phyloP scores from a whole-genome alignment of 2,329 filamentous ascomycete genomes.

The Pestalotiopsis sp. region DNA sequence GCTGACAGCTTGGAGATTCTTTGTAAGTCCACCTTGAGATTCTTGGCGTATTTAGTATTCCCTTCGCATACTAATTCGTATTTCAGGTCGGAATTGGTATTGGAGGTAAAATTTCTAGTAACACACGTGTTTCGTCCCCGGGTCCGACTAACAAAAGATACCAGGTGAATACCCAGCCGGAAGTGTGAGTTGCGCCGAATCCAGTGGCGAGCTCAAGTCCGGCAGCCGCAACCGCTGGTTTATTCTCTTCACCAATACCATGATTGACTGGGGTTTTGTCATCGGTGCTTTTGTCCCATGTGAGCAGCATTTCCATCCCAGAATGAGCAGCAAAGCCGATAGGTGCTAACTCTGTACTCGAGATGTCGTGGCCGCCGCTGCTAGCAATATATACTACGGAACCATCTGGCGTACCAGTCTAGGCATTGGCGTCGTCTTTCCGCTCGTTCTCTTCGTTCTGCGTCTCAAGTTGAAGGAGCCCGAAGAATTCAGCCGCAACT shows the following conservation, averaged over 20 bases:
- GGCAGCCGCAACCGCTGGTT: constrained; percentile 91
- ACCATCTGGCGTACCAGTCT: constrained; percentile 83
- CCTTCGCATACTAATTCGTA: constrained; percentile 13
- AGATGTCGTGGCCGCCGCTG: constrained; percentile 58
- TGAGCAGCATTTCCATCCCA: constrained; percentile 21
- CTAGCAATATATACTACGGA: constrained; percentile 62
- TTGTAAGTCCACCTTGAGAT: constrained; percentile 50
- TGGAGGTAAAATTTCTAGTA: constrained; percentile 52
- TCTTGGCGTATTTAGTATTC: background rate
- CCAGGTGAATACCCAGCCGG: constrained; percentile 78
- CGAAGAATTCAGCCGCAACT: constrained; percentile 73
- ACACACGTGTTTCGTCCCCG: background rate
- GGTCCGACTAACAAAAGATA: constrained; percentile 12
- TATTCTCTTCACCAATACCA: constrained; percentile 85
- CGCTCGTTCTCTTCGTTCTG: constrained; percentile 69
- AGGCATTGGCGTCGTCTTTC: constrained; percentile 79
- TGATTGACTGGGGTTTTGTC: constrained; percentile 85
- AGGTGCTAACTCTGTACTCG: background rate
- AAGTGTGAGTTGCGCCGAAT: constrained; percentile 82
- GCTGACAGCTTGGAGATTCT: constrained; percentile 82
- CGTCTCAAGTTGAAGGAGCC: constrained; percentile 77
- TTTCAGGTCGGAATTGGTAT: constrained; percentile 70
- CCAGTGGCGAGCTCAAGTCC: constrained; percentile 76
- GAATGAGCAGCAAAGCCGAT: background rate
- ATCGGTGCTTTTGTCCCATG: constrained; percentile 76